Evolutionary conservation across 2,329 filamentous ascomycete genomes (phyloP), one percentile per base, ranked within the genome.

Genomic region (Claviceps cyperi): DNA sequence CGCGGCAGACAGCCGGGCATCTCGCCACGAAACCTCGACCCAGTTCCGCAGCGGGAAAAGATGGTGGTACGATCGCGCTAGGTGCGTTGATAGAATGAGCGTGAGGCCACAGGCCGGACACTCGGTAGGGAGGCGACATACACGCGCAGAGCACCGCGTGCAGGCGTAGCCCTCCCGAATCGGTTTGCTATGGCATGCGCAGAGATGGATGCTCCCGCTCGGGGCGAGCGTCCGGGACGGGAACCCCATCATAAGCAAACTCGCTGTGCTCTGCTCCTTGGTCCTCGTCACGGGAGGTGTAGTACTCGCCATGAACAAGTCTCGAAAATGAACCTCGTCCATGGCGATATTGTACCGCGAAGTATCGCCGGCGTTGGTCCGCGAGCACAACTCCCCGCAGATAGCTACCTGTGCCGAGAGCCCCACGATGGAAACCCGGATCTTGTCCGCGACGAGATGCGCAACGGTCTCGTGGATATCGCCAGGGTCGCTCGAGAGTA

Each of bases 221-320:
- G 80, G 74, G 49, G 87, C 86, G 14, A 92, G 79, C 2, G 84
- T 85, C 38, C 90, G 79, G 5, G 87, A 94, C 0, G 92, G 92
- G 61, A 98, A 98, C 4, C 92, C 92, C 91, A 98, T 98, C 86
- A 94, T 94, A 24, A 98, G 77, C 40, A 98, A 72, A 50, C 77
- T 81, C 1, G 79, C 75, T 8, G 74, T 74, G 53, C 71, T 74
- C 58, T 77, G 74, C 55, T 77, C 75, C 40, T 69, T 66, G 2
- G 81, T 78, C 50, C 86, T 80, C 13, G 89, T 86, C 17, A 89
- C 83, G 0, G 91, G 92, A 1, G 92, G 92, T 2, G 88, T 96
- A 0, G 92, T 97, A 46, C 85, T 80, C 17, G 81, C 82, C 64
- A 97, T 83, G 53, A 97, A 76, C n/a, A 97, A 75, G 59, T 97